Evolutionary conservation across 106 monocot genomes (phyloP), one percentile per base, ranked within the genome.

Genomic region (Dioscorea alata): DNA sequence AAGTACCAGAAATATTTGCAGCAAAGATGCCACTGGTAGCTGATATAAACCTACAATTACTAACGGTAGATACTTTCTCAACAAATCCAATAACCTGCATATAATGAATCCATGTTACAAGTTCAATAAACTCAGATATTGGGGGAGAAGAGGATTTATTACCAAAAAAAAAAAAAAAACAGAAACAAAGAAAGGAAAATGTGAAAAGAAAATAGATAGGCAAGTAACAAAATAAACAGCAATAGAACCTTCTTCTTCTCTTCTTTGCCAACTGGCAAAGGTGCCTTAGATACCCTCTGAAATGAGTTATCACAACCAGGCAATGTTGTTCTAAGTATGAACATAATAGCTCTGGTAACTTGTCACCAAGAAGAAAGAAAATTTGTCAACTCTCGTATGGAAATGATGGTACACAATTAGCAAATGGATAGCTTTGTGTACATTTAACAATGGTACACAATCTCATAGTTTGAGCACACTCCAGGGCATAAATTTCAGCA

Each of bases 1-100:
- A 95, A 23, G 91, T 95, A 78, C 95, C 91, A 4, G 95, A 91
- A 60, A 95, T 66, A 78, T 91, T 95, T 69, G 95, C 79, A 66
- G 67, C 69, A 74, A 95, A 95, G 21, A 91, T 86, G 51, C 88
- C 95, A 69, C n/a, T 67, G 59, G 95, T 83, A 54, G 82, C 84
- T 51, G 78, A 79, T 34, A 67, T 9, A 78, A 88, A 95, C 42
- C 81, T 76, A 65, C 81, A 84, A 63, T 86, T 91, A 69, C 91
- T 83, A 48, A 79, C 73, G 42, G 61, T 59, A 20, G 81, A 79
- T 75, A 95, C 88, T 76, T 88, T 95, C 61, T 95, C 95, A 66
- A 95, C 49, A 77, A 91, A 80, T 1, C 91, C 76, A 72, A 91
- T 71, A 60, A 95, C 75, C 95, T 95, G 68, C 16, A 80, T 9